Evolutionary conservation across 2,329 filamentous ascomycete genomes (phyloP), one percentile per base, ranked within the genome.

Genomic region (Myriosclerotinia curreyana): DNA sequence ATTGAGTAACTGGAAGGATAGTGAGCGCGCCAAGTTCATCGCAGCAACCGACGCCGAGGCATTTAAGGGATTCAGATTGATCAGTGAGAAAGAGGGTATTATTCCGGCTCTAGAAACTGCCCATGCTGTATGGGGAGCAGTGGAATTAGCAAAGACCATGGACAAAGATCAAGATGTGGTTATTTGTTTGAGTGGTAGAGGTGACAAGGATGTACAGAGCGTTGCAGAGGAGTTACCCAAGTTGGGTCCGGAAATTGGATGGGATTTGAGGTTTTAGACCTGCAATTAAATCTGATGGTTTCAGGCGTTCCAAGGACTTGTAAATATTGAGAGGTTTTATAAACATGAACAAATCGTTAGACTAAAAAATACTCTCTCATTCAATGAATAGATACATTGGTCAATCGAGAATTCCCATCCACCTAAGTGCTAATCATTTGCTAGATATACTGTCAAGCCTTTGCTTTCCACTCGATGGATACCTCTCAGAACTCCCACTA

Each of bases 201-300:
- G 95, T 68, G 95, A 99, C 78, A 99, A 99, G 86, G 95, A 99
- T 75, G 95, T 99, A 65, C 93, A 99, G 84, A 96, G 91, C 73
- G 94, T 99, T 60, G 95, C 95, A 0, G 95, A 99, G 74, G 92
- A 96, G 79, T 79, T 99, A 74, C 94, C 94, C 22, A 90, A 83
- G 70, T 77, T 99, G 67, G 94, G 95, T 0, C 95, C 95, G 9
- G 82, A 89, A 81, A 98, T 99, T 77, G 92, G 84, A 65, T 88
- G 86, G 86, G 85, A 88, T 70, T 74, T 88, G 71, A 80, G 86
- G 42, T 88, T 88, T 71, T 86, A 81, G 52, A 62, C 55, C 25
- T 36, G 36, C 22, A 8, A 7, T 22, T 8, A 31, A 36, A 54
- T 31, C 54, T 34, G 38, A 3, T 17, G 25, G 8, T 34, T 20